phyloP scores from a whole-genome alignment of 495 filamentous ascomycete species.

The Pyronema omphalodes region DNA sequence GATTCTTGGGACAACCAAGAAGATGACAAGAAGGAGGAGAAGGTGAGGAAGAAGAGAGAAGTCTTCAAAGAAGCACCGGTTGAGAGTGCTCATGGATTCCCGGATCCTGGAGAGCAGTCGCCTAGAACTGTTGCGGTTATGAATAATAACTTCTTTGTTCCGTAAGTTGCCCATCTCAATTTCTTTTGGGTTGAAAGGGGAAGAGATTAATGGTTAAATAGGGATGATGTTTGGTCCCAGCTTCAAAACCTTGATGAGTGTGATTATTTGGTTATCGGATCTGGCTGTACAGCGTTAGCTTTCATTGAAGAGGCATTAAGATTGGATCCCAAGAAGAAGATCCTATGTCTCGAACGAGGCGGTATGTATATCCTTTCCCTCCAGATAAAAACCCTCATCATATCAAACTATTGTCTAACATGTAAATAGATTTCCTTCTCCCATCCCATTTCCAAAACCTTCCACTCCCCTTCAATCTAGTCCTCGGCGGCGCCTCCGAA shows the following conservation, averaged over 20 bases:
- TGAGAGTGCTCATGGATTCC: neutral
- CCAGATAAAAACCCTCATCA: neutral
- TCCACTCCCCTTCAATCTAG: slow-evolving; percentile 1
- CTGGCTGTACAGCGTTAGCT: slow-evolving; percentile 1
- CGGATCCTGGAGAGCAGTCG: neutral
- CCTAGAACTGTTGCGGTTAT: neutral
- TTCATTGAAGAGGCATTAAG: neutral
- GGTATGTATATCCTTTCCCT: neutral
- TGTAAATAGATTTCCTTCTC: neutral
- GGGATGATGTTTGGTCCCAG: neutral
- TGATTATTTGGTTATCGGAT: slow-evolving; percentile 4
- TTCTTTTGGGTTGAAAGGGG: neutral
- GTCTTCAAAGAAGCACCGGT: neutral
- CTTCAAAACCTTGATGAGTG: neutral
- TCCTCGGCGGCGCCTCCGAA: neutral
- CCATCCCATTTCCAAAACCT: slow-evolving; percentile 4
- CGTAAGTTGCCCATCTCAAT: neutral
- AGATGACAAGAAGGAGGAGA: neutral
- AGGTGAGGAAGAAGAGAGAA: too few species aligned
- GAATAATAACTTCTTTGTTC: neutral
- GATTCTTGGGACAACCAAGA: too few species aligned
- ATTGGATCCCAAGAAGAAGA: neutral
- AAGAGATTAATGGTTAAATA: neutral
- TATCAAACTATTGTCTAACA: neutral
- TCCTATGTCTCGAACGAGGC: slow-evolving; percentile 1